phyloP scores from a whole-genome alignment of 1,284 basidiomycete species.

The Sparassis latifolia region DNA sequence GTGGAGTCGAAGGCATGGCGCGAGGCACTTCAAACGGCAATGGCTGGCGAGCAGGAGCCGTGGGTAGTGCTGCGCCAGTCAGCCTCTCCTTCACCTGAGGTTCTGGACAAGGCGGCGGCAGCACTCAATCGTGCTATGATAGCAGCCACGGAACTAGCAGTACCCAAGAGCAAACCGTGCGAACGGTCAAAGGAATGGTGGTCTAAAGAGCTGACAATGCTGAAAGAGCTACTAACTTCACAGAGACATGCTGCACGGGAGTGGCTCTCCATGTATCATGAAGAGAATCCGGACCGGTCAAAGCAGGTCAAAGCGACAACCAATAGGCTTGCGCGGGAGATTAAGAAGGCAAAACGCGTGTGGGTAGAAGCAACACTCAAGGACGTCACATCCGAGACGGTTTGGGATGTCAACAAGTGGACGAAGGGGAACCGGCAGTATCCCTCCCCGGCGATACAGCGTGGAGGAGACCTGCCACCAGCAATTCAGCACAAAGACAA shows the following conservation, averaged over 20 bases:
- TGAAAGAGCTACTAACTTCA: neutral
- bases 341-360: neutral
- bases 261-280: neutral
- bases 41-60: neutral
- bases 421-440: constrained; percentile 3
- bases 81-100: neutral
- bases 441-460: constrained; percentile 5
- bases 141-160: neutral
- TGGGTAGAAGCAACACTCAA: neutral
- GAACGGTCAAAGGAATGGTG: constrained; percentile 1
- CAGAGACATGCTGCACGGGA: neutral
- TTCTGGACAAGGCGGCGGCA: neutral
- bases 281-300: neutral
- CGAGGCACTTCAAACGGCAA: neutral
- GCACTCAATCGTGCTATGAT: neutral
- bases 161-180: neutral
- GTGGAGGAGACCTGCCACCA: neutral
- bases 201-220: neutral
- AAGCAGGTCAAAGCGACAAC: neutral
- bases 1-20: constrained; percentile 3
- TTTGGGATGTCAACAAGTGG: constrained; percentile 4
- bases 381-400: neutral
- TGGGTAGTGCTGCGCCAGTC: neutral
- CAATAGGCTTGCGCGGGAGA: neutral
- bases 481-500: constrained; percentile 7